These are phyloP conservation scores for Apiotrichum montevideense DNA, from an alignment of 1,284 basidiomycete genomes.

Conservation along the genomic window DNA sequence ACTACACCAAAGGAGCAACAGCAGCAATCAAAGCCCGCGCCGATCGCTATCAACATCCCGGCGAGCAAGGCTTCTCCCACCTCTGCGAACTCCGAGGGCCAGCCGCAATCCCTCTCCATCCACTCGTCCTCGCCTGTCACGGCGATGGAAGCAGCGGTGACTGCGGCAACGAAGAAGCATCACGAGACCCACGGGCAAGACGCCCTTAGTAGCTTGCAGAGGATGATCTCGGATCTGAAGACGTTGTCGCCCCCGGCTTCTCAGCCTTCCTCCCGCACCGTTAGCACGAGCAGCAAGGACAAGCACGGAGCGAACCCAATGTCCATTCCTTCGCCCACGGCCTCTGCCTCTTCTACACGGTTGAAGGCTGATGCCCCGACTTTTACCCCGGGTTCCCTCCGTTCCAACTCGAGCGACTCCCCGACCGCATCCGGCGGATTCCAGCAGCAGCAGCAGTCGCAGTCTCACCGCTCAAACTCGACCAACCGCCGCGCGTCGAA, in stretches of 20 bases:
- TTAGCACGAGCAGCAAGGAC: conserved; percentile 15
- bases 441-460: conserved; percentile 5
- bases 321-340: conserved; percentile 11
- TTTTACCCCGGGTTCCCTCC: conserved; percentile 34
- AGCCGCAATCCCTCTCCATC: conserved; percentile 28
- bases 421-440: conserved; percentile 5
- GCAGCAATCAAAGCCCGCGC: conserved; percentile 2
- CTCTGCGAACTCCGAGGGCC: conserved; percentile 1
- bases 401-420: conserved; percentile 9
- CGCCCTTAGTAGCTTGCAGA: conserved; percentile 34
- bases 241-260: conserved; percentile 24
- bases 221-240: conserved; percentile 45
- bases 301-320: background rate
- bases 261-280: conserved; percentile 17
- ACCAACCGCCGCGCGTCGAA: conserved; percentile 11
- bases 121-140: conserved; percentile 27
- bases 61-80: background rate
- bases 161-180: conserved; percentile 27
- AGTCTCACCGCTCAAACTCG: conserved; percentile 14
- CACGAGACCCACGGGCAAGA: background rate
- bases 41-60: conserved; percentile 2
- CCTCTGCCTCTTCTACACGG: conserved; percentile 22
- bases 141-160: conserved; percentile 40
- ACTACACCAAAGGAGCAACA: conserved; percentile 9
- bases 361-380: conserved; percentile 46